Evolutionary conservation across 345 rosid species (phyloP).

Genomic region (Citrus australasica): DNA sequence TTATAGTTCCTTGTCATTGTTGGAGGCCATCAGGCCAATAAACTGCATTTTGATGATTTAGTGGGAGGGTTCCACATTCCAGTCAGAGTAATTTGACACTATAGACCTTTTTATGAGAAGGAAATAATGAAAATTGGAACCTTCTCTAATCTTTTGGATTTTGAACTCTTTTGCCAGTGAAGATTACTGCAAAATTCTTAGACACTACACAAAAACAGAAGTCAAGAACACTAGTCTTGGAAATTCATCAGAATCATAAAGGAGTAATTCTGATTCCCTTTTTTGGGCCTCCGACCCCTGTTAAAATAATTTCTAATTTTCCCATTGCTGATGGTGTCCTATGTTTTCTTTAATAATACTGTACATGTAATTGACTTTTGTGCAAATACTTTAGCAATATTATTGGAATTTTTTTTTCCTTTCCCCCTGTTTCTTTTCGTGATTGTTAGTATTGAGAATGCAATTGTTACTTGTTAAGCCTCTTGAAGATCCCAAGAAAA

Average conservation of each 20-base stretch:
- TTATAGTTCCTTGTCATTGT: not conserved
- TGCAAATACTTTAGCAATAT: not conserved
- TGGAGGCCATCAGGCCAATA: not conserved
- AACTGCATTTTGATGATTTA: not conserved
- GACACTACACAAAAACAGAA: not conserved
- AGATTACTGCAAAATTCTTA: not conserved
- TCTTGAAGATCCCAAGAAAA: conserved; percentile 81
- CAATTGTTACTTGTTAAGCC: conserved; percentile 54
- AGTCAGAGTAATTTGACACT: not conserved
- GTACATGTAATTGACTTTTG: not conserved
- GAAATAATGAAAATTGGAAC: not conserved
- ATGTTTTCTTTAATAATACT: not conserved
- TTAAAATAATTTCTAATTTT: not conserved
- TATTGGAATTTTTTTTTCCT: not conserved
- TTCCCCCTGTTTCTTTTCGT: not conserved
- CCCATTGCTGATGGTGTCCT: not conserved
- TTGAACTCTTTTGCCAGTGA: not conserved
- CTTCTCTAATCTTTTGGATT: not conserved
- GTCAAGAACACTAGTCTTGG: not conserved
- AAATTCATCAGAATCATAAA: not conserved
- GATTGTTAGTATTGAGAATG: conserved; percentile 6
- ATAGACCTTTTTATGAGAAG: not conserved
- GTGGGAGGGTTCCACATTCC: not conserved
- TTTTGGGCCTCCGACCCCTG: not conserved
- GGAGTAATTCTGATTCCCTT: not conserved